phyloP scores from a whole-genome alignment of 768 basidiomycete species.

The Xerocomus brunneocitrinus region DNA sequence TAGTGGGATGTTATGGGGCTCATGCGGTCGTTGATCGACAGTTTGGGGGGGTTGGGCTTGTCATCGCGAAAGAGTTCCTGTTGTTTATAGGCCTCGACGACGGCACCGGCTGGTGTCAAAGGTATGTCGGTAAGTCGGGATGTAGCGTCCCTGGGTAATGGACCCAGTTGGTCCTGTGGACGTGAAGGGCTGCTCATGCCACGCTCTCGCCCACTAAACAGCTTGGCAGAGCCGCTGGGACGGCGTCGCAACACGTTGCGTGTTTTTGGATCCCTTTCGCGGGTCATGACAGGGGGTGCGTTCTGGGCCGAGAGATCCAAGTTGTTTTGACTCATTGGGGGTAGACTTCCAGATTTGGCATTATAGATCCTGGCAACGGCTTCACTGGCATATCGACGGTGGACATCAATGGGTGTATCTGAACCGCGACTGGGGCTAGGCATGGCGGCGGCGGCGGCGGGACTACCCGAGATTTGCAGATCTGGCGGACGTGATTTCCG shows the following conservation, averaged over 20 bases:
- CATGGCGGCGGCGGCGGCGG: conserved; percentile 1
- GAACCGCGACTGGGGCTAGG: not conserved
- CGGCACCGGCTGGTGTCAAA: conserved; percentile 41
- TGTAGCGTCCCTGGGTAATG: not conserved
- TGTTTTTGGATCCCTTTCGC: conserved; percentile 14
- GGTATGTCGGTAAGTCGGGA: not conserved
- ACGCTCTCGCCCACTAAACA: conserved; percentile 11
- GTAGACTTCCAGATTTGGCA: not conserved
- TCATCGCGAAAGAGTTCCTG: conserved; percentile 30
- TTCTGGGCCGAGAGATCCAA: conserved; percentile 7
- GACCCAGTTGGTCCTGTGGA: not conserved
- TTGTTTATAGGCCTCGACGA: conserved; percentile 46
- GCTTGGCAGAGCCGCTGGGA: conserved; percentile 26
- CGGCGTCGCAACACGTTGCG: conserved; percentile 33
- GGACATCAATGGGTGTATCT: conserved; percentile 5
- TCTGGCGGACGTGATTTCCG: conserved; percentile 23
- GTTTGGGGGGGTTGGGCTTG: conserved; percentile 8
- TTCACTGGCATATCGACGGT: conserved; percentile 22
- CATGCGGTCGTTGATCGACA: conserved; percentile 27
- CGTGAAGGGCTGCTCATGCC: conserved; percentile 6
- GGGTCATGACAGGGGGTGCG: not conserved
- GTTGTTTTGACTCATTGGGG: conserved; percentile 13
- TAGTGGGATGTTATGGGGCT: conserved; percentile 5
- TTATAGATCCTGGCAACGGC: conserved; percentile 4
- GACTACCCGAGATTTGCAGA: conserved; percentile 16